Conservation (phyloP, 306 rosid species). For the Mucuna pruriens region DNA sequence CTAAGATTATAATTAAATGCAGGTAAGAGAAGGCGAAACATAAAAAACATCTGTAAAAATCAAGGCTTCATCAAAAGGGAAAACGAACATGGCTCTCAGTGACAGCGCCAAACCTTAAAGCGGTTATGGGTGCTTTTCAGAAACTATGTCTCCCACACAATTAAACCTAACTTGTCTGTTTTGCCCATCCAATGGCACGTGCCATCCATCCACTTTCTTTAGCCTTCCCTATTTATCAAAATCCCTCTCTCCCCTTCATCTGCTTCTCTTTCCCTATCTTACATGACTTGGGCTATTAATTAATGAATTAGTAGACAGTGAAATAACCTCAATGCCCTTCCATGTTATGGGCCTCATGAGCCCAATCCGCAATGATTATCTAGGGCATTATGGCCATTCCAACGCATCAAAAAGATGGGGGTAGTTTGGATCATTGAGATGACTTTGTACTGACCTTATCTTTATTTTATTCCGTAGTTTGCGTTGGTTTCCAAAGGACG, state of each 20-base stretch:
- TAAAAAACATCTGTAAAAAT: slow-evolving; percentile 58
- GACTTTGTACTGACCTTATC: slow-evolving; percentile 86
- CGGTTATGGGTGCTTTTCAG: slow-evolving; percentile 72
- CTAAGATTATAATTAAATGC: slow-evolving; percentile 34
- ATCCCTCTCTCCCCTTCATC: neutral
- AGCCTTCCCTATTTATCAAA: slow-evolving; percentile 34
- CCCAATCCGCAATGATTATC: slow-evolving; percentile 41
- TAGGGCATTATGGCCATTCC: slow-evolving; percentile 53
- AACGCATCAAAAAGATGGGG: slow-evolving; percentile 42
- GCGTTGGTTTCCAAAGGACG: slow-evolving; percentile 62
- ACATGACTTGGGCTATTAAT: slow-evolving; percentile 50
- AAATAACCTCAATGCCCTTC: slow-evolving; percentile 41
- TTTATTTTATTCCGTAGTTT: slow-evolving; percentile 76
- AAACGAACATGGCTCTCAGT: slow-evolving; percentile 58
- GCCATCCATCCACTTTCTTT: slow-evolving; percentile 49
- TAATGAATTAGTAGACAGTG: slow-evolving; percentile 22
- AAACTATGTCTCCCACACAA: slow-evolving; percentile 46
- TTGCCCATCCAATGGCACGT: slow-evolving; percentile 62
- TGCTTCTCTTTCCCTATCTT: slow-evolving; percentile 36
- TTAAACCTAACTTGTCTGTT: slow-evolving; percentile 59
- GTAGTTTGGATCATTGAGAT: slow-evolving; percentile 78
- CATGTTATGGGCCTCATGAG: neutral
- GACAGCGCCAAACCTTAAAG: slow-evolving; percentile 66
- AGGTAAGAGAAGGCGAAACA: slow-evolving; percentile 43
- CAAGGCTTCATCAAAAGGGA: slow-evolving; percentile 51